Percentiles rank a stretch among this genome's conserved stretches.
Conservation (phyloP, 2,329 filamentous ascomycete species). For the Ilyonectria sp. region DNA sequence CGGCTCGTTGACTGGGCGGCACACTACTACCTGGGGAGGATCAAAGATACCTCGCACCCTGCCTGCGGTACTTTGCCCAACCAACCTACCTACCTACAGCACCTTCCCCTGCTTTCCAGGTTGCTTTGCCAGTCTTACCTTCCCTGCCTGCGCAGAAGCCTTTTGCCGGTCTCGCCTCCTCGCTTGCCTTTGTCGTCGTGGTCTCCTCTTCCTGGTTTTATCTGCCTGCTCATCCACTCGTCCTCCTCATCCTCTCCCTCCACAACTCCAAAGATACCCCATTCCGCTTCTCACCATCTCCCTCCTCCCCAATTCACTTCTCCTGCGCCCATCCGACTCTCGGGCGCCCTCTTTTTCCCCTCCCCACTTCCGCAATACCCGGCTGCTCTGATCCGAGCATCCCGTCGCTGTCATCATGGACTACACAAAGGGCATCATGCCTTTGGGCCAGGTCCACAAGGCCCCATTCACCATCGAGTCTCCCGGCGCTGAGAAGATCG, state of each 20-base stretch:
- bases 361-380: conserved; percentile 22
- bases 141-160: conserved; percentile 24
- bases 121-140: conserved; percentile 3
- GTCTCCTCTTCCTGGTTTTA: conserved; percentile 10
- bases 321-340: conserved; percentile 10
- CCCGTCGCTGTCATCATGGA: conserved; percentile 45
- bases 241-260: conserved; percentile 10
- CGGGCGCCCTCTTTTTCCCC: conserved; percentile 19
- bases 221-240: conserved; percentile 17
- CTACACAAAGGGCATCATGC: conserved; percentile 63
- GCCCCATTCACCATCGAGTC: conserved; percentile 83
- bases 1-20: background rate
- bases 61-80: background rate
- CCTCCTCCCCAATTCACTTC: conserved; percentile 20
- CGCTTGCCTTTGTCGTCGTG: conserved; percentile 7
- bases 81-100: background rate
- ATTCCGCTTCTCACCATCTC: conserved; percentile 7
- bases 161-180: conserved; percentile 20
- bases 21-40: conserved; percentile 6
- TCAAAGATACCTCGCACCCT: conserved; percentile 4
- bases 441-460: conserved; percentile 74
- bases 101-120: conserved; percentile 2
- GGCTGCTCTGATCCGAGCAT: conserved; percentile 32
- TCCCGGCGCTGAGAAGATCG: conserved; percentile 75
- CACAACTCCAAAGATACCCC: conserved; percentile 25